Evolutionary conservation across 371 early-diverging fungal species (phyloP).

Genomic region (Rhizopus delemar): DNA sequence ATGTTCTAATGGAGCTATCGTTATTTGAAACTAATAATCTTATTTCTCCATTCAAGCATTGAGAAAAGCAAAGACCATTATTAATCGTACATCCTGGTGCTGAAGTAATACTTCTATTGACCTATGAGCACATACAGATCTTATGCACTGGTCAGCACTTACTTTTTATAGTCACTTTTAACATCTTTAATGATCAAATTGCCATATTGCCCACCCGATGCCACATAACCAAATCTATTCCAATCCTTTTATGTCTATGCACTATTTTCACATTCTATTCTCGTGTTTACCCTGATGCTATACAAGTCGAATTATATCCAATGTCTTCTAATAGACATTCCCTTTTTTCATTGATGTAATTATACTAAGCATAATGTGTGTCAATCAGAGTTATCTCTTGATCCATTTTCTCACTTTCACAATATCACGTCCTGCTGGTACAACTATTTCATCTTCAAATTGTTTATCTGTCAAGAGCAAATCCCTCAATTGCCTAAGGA

Average conservation of each 20-base stretch:
- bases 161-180: constrained; percentile 64
- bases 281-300: constrained; percentile 62
- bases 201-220: constrained; percentile 88
- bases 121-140: neutral
- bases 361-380: constrained; percentile 40
- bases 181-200: constrained; percentile 83
- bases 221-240: constrained; percentile 73
- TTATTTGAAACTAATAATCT: constrained; percentile 89
- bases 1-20: constrained; percentile 91
- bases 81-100: constrained; percentile 88
- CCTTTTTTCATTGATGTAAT: constrained; percentile 57
- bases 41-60: constrained; percentile 56
- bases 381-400: neutral
- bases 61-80: constrained; percentile 82
- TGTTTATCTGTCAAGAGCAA: constrained; percentile 64
- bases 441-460: constrained; percentile 33
- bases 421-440: constrained; percentile 43
- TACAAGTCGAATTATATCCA: constrained; percentile 80
- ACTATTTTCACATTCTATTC: too few species aligned
- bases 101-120: constrained; percentile 60
- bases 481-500: constrained; percentile 88
- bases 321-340: constrained; percentile 57
- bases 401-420: constrained; percentile 17
- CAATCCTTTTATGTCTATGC: too few species aligned
- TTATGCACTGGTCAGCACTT: constrained; percentile 1